Evolutionary conservation across 345 rosid genomes (phyloP).

Genomic region (Ceriops tagal): DNA sequence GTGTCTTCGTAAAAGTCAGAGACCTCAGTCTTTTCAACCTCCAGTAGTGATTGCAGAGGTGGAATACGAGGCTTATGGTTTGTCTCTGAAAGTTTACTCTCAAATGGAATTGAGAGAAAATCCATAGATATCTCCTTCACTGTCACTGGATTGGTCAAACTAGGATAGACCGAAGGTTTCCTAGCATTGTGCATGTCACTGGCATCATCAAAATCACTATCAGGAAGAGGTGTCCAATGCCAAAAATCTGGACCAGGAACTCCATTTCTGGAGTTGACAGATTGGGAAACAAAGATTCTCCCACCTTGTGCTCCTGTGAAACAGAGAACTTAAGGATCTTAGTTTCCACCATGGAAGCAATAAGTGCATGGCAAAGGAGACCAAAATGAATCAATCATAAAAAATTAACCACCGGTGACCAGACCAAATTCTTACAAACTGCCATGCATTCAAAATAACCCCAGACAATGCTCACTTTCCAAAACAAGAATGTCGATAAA

Average conservation of each 20-base stretch:
- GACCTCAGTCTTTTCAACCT: conserved; percentile 37
- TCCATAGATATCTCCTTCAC: conserved; percentile 57
- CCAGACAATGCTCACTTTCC: too few relatives aligned
- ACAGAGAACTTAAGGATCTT: background rate
- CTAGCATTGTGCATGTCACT: conserved; percentile 25
- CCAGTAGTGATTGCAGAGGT: conserved; percentile 63
- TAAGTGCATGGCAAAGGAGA: background rate
- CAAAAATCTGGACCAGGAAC: conserved; percentile 94
- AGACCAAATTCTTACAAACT: background rate
- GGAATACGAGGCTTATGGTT: conserved; percentile 45
- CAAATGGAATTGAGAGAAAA: conserved; percentile 62
- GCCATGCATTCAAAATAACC: background rate
- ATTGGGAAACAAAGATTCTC: conserved; percentile 36
- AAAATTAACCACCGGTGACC: background rate
- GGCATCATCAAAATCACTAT: conserved; percentile 19
- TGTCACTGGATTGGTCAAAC: conserved; percentile 36
- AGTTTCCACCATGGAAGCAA: background rate
- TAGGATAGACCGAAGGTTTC: conserved; percentile 32
- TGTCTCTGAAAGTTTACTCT: conserved; percentile 50
- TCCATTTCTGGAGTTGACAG: conserved; percentile 42
- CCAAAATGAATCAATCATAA: background rate
- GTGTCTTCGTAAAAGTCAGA: conserved; percentile 33
- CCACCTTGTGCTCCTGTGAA: conserved; percentile 37
- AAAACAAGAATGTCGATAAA: too few relatives aligned
- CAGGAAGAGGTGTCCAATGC: conserved; percentile 81